Evolutionary conservation across 2,329 filamentous ascomycete species (phyloP), one percentile per base, ranked within the genome.

Genomic region (Fusarium phyllophilum): DNA sequence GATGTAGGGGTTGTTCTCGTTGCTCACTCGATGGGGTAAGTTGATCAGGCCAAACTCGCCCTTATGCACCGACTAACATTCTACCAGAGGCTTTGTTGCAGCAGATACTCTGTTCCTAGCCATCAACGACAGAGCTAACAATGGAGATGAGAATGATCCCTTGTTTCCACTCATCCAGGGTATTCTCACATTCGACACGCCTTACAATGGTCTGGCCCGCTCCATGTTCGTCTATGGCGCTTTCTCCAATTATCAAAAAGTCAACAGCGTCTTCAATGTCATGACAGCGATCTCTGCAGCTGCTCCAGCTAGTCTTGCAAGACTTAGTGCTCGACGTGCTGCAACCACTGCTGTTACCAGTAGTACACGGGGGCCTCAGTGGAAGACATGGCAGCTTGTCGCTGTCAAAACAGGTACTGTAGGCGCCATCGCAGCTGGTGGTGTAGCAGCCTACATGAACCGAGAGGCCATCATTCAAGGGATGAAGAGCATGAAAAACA

Each of bases 131-230:
- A 86, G 90, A 68, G 86, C 88, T 0, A 79, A 74, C 42, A 78
- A 80, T n/a, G 66, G 79, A 33, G 72, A 74, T 3, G 77, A 82
- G 13, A 74, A 75, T 3, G 67, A 76, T 6, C 87, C 91, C 55
- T 90, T 94, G 81, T 97, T 97, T 81, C 94, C 94, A 1, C 89
- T 93, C 61, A 92, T 97, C 67, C 92, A 94, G 78, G 94, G 93
- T 56, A 87, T 97, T 22, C 86, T 97, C 39, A 90, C 94, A 12
- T 96, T 96, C 77, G 94, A 97, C 81, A 97, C 95, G 0, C 95
- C 95, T 0, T 97, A 92, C 82, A 90, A 94, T 65, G 91, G 92
- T 12, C 86, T 90, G 22, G 86, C 88, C 6, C 82, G 88, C 18
- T 87, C 86, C 55, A 89, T 90, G 87, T 89, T 90, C 68, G 88